Conservation (phyloP, 2,329 filamentous ascomycete genomes). For the Stenocarpella maydis region DNA sequence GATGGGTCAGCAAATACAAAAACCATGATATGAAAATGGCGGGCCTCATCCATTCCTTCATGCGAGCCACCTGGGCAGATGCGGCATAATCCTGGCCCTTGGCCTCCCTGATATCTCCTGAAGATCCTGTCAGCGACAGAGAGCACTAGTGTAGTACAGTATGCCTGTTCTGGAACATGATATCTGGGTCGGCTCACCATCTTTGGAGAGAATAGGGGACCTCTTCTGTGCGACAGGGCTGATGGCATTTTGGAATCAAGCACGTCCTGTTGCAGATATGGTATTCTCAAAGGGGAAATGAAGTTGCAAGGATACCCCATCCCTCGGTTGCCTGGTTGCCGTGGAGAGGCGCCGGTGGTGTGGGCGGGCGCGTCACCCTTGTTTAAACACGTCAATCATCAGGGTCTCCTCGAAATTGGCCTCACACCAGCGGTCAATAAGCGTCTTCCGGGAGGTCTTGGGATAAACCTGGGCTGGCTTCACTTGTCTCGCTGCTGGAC, state of each 20-base stretch:
- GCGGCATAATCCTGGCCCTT: neutral
- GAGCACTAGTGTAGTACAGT: no score
- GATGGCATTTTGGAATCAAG: slow-evolving; percentile 21
- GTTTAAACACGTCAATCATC: slow-evolving; percentile 12
- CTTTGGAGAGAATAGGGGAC: neutral
- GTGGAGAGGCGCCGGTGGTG: slow-evolving; percentile 1
- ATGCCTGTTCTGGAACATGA: neutral
- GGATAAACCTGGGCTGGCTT: slow-evolving; percentile 13
- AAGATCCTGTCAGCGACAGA: neutral
- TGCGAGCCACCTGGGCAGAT: neutral
- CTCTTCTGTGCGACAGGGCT: neutral
- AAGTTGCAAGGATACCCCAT: slow-evolving; percentile 20
- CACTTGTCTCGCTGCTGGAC: neutral
- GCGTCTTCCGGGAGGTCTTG: neutral
- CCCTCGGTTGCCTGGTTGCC: slow-evolving; percentile 8
- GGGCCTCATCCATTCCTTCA: slow-evolving; percentile 6
- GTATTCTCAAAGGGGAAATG: slow-evolving; percentile 8
- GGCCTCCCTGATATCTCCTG: neutral
- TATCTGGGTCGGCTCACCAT: neutral
- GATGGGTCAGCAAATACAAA: slow-evolving; percentile 11
- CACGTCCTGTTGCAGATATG: neutral
- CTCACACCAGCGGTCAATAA: neutral
- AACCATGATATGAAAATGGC: slow-evolving; percentile 17
- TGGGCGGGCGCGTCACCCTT: neutral
- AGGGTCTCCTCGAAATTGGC: slow-evolving; percentile 7